Percentiles rank a stretch among this genome's conserved stretches.
Evolutionary conservation across 352 stramenopile genomes (phyloP).

Genomic region (Phytophthora chlamydospora): DNA sequence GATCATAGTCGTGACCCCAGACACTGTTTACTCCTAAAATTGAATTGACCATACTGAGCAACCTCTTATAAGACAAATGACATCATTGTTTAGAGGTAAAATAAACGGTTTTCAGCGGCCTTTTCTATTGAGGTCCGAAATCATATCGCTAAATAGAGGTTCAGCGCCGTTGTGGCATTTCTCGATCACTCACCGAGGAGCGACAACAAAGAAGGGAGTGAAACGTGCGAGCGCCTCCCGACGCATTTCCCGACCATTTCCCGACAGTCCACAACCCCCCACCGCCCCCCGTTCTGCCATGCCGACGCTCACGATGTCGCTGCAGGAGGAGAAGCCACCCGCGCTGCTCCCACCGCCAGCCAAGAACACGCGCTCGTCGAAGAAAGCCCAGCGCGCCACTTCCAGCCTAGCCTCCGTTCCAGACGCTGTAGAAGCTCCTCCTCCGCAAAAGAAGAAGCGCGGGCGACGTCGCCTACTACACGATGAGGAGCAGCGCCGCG

Average conservation of each 20-base stretch:
- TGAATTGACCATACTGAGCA: too few relatives aligned
- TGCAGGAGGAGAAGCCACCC: conserved; percentile 19
- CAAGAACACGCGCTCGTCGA: neutral
- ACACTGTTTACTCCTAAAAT: too few relatives aligned
- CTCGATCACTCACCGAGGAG: conserved; percentile 2
- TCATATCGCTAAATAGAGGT: too few relatives aligned
- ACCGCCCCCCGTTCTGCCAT: conserved; percentile 2
- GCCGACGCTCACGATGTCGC: conserved; percentile 26
- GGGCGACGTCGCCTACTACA: conserved; percentile 62
- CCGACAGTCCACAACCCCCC: too few relatives aligned
- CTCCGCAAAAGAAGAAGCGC: conserved; percentile 35
- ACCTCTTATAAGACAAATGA: too few relatives aligned
- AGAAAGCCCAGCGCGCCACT: conserved; percentile 9
- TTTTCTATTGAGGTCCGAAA: too few relatives aligned
- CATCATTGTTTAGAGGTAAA: too few relatives aligned
- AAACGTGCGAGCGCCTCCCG: conserved; percentile 2
- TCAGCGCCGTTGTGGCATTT: neutral
- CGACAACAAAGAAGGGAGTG: neutral
- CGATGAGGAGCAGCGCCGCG: conserved; percentile 66
- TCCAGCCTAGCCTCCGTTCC: neutral
- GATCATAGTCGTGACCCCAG: too few relatives aligned
- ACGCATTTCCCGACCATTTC: too few relatives aligned
- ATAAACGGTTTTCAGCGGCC: too few relatives aligned
- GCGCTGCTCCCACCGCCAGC: neutral
- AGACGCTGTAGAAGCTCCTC: neutral